phyloP scores from a whole-genome alignment of 805 yeast genomes.

The Blastobotrys attinorum region DNA sequence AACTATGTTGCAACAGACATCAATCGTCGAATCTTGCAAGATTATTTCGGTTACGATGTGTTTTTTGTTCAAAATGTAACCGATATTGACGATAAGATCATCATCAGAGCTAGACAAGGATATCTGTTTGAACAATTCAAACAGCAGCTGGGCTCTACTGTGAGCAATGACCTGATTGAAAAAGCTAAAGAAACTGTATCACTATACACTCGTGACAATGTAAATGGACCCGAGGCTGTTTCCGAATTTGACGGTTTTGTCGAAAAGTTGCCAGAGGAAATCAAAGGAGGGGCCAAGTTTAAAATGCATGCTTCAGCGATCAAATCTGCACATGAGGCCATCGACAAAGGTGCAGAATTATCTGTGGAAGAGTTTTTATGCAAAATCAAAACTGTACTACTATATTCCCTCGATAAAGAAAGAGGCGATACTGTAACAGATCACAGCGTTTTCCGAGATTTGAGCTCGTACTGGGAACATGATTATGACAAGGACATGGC shows the following conservation, averaged over 20 bases:
- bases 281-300: constrained; percentile 65
- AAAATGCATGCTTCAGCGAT: constrained; percentile 76
- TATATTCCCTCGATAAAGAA: constrained; percentile 62
- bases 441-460: constrained; percentile 69
- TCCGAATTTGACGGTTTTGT: constrained; percentile 3
- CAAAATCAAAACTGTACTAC: constrained; percentile 64
- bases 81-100: constrained; percentile 97
- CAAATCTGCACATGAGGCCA: constrained; percentile 40
- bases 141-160: constrained; percentile 25
- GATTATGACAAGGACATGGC: constrained; percentile 82
- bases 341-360: constrained; percentile 17
- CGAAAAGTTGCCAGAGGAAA: constrained; percentile 34
- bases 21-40: constrained; percentile 78
- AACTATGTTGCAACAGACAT: constrained; percentile 93
- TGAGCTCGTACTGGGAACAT: constrained; percentile 86
- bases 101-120: constrained; percentile 86
- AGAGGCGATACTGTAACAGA: constrained; percentile 74
- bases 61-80: constrained; percentile 93
- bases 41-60: constrained; percentile 86
- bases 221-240: constrained; percentile 3
- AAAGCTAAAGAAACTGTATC: constrained; percentile 40
- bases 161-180: constrained; percentile 36
- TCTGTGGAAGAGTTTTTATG: constrained; percentile 33
- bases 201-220: constrained; percentile 1
- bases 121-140: constrained; percentile 61